Percentiles rank a stretch among this genome's conserved stretches.
Evolutionary conservation across 2,329 filamentous ascomycete species (phyloP).

Genomic region (Diaporthe australafricana): DNA sequence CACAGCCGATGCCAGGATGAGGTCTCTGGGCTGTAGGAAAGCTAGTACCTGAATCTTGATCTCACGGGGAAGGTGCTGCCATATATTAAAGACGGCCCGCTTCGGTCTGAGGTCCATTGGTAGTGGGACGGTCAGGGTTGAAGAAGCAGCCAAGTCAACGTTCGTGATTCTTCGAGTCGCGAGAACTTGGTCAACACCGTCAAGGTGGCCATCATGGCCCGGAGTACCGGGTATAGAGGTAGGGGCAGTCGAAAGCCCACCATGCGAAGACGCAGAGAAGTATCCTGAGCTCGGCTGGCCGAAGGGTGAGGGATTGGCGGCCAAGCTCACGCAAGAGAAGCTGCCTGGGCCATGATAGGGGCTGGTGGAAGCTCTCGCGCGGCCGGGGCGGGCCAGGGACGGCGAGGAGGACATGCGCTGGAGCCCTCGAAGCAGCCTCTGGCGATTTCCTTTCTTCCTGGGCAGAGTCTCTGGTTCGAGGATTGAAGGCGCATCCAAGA

Average conservation of each 20-base stretch:
- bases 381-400: conserved; percentile 73
- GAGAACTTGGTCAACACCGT: conserved; percentile 59
- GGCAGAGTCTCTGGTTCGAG: conserved; percentile 49
- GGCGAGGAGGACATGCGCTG: conserved; percentile 87
- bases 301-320: conserved; percentile 56
- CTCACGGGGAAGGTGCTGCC: conserved; percentile 85
- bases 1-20: conserved; percentile 81
- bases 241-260: conserved; percentile 48
- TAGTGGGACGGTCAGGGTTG: conserved; percentile 61
- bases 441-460: conserved; percentile 73
- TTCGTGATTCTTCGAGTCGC: conserved; percentile 67
- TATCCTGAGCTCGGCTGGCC: conserved; percentile 48
- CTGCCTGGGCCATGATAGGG: conserved; percentile 69
- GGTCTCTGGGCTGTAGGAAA: conserved; percentile 81
- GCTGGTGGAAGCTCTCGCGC: conserved; percentile 75
- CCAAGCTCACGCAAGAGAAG: conserved; percentile 67
- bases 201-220: conserved; percentile 53
- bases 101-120: conserved; percentile 71
- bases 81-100: conserved; percentile 72
- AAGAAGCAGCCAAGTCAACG: conserved; percentile 53
- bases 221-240: conserved; percentile 55
- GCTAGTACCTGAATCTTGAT: conserved; percentile 82
- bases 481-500: conserved; percentile 31
- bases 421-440: conserved; percentile 77
- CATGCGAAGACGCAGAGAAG: conserved; percentile 45